Base-by-base conservation (phyloP, 352 stramenopile genomes). In the Saprolegnia parasitica region DNA sequence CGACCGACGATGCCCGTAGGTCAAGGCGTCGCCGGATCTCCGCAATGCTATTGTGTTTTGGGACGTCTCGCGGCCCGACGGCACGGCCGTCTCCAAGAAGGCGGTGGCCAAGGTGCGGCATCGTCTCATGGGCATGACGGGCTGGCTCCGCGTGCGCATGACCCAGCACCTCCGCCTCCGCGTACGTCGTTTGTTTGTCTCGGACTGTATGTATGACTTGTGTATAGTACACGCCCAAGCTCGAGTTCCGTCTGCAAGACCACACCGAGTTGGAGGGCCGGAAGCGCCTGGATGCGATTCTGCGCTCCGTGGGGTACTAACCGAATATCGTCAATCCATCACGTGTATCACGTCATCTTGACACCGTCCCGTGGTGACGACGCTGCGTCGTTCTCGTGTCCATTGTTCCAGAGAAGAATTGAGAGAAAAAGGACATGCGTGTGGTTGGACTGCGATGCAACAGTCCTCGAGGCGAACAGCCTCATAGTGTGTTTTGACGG, bases 191-290 rank as follows among this genome's bases (percentile, higher is more conserved):
- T 16, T 49, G 37, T 64, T 13, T 16, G 15, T 50, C n/a, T 16
- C 56, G 1, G 11, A 39, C 16, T 52, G 16, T n/a, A 64, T 64
- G 21, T 15, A 24, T 60, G n/a, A 21, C 20, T 60, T 60, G 11
- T 60, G 29, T 58, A 6, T 68, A 68, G 61, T 68, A 68, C 29
- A 68, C 61, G 32, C 61, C 61, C 35, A 56, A 58, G 23, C 40
- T 68, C n/a, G 39, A 62, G 5, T 68, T 68, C 40, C 20, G 50
- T 16, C 45, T 29, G 9, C 61, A 68, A 10, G 61, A 68, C 42
- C 29, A 68, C 35, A 47, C 15, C 10, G 26, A 39, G 6, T 45
- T 68, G 29, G 39, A 68, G 40, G 24, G 49, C 20, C 61, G 40
- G 9, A 68, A 68, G 32, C 29, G 24, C 11, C 50, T 68, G 54